Evolutionary conservation across 1,139 yeast genomes (phyloP).

Genomic region (Candida sp.): DNA sequence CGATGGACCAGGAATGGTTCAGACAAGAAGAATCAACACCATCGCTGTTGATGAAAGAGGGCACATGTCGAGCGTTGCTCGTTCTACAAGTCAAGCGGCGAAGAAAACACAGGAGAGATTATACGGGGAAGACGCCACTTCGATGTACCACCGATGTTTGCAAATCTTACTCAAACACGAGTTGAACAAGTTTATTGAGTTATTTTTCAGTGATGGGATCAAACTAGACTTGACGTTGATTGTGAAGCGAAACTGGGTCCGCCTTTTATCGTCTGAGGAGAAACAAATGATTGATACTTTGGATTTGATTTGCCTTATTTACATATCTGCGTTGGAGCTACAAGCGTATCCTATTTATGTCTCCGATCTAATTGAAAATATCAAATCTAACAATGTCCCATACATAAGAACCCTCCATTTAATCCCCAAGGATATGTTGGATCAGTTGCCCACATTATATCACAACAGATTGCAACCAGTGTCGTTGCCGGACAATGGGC

Average conservation of each 20-base stretch:
- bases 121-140: constrained; percentile 59
- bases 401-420: constrained; percentile 35
- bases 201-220: constrained; percentile 19
- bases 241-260: constrained; percentile 57
- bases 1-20: constrained; percentile 54
- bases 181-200: constrained; percentile 22
- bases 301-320: constrained; percentile 42
- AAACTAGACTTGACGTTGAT: constrained; percentile 39
- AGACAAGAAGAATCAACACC: constrained; percentile 59
- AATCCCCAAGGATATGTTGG: constrained; percentile 27
- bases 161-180: constrained; percentile 62
- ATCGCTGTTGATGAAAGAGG: constrained; percentile 24
- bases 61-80: constrained; percentile 14
- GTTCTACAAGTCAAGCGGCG: constrained; percentile 9
- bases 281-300: constrained; percentile 15
- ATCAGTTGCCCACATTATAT: constrained; percentile 27
- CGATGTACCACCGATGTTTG: constrained; percentile 49
- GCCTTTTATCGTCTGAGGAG: constrained; percentile 12
- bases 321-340: constrained; percentile 37
- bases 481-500: constrained; percentile 30
- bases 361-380: constrained; percentile 33
- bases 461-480: constrained; percentile 30
- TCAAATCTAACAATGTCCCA: constrained; percentile 40
- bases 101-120: constrained; percentile 21
- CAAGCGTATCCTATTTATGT: constrained; percentile 41